Evolutionary conservation across 805 yeast species (phyloP).

Genomic region (Cyberlindnera lachancei): DNA sequence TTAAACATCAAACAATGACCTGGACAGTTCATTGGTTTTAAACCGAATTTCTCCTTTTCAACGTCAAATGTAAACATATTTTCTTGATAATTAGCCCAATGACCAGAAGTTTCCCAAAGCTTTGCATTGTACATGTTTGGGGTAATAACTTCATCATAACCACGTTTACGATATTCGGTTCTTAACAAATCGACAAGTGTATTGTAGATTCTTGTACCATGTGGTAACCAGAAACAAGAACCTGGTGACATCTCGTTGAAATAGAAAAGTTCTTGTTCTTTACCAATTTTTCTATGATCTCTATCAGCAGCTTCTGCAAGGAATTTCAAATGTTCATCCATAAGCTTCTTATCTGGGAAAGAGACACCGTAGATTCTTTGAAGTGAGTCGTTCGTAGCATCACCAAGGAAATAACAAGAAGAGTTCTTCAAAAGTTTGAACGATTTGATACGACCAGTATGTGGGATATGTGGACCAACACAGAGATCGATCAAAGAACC

Average conservation of each 20-base stretch:
- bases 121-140: conserved; percentile 98
- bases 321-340: conserved; percentile 92
- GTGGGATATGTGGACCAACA: conserved; percentile 96
- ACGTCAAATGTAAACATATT: conserved; percentile 96
- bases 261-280: conserved; percentile 90
- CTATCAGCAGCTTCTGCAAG: conserved; percentile 93
- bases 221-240: conserved; percentile 97
- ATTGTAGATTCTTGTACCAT: conserved; percentile 96
- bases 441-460: conserved; percentile 93
- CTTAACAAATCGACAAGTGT: conserved; percentile 74
- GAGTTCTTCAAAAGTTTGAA: conserved; percentile 93
- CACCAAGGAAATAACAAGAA: conserved; percentile 93
- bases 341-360: conserved; percentile 94
- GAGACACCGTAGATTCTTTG: conserved; percentile 97
- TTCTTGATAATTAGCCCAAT: conserved; percentile 96
- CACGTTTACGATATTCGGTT: conserved; percentile 83
- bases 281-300: conserved; percentile 95
- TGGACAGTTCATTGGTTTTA: conserved; percentile 92
- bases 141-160: conserved; percentile 96
- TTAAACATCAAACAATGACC: conserved; percentile 93
- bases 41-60: conserved; percentile 91
- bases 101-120: conserved; percentile 98
- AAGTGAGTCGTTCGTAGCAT: conserved; percentile 83
- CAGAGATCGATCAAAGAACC: conserved; percentile 96
- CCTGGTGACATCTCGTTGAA: conserved; percentile 98